A percentile compares a stretch with the other conserved stretches of the same genome.
Evolutionary conservation across 164 flowering plant species (phyloP).

Genomic region (Stephania yunnanensis): DNA sequence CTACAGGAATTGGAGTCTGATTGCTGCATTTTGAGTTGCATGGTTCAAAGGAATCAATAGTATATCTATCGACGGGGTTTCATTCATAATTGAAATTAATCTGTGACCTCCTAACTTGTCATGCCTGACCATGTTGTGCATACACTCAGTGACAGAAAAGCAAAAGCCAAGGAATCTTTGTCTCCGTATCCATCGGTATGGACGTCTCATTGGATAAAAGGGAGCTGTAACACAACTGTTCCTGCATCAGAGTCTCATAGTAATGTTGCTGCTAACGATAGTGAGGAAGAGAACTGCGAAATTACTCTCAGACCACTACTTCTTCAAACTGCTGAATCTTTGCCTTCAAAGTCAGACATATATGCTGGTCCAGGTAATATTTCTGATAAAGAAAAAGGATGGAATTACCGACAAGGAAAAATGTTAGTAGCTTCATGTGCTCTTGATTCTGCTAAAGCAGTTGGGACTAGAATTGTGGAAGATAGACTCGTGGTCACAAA

Average conservation of each 20-base stretch:
- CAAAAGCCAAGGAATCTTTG: slow-evolving; percentile 18
- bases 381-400: slow-evolving; percentile 7
- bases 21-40: slow-evolving; percentile 7
- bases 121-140: slow-evolving; percentile 35
- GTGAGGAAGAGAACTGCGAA: slow-evolving; percentile 17
- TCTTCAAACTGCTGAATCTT: slow-evolving; percentile 4
- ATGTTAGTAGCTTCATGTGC: slow-evolving; percentile 7
- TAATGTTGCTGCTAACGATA: slow-evolving; percentile 4
- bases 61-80: background rate
- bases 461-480: slow-evolving; percentile 15
- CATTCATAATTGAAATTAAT: background rate
- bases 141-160: slow-evolving; percentile 19
- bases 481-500: slow-evolving; percentile 7
- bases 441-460: slow-evolving; percentile 2
- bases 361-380: slow-evolving; percentile 3
- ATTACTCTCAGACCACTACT: slow-evolving; percentile 1
- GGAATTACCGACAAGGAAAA: slow-evolving; percentile 7
- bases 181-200: slow-evolving; percentile 35
- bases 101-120: slow-evolving; percentile 2
- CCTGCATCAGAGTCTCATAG: slow-evolving; percentile 11
- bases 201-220: slow-evolving; percentile 58
- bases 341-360: slow-evolving; percentile 6
- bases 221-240: slow-evolving; percentile 22
- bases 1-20: background rate
- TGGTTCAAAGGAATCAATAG: slow-evolving; percentile 11